These are phyloP conservation scores for Alternaria postmessia DNA, from an alignment of 2,329 filamentous ascomycete species.

Conservation along the genomic window DNA sequence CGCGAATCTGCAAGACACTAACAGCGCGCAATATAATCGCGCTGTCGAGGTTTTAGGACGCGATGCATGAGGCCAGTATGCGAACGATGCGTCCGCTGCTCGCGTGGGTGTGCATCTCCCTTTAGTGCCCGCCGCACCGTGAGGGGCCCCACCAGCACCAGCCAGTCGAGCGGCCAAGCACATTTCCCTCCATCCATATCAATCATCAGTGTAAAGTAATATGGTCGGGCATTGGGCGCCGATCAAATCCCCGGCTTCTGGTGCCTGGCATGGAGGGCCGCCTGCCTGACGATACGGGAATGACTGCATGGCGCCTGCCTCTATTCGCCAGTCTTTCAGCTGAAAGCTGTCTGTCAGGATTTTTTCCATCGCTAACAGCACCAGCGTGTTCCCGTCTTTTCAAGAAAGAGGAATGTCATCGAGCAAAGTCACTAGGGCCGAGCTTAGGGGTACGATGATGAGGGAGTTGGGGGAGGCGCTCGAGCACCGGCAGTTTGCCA, in stretches of 20 bases:
- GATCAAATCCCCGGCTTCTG: constrained; percentile 27
- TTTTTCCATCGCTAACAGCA: constrained; percentile 5
- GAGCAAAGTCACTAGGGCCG: background rate
- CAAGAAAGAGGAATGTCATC: constrained; percentile 4
- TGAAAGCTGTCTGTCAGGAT: constrained; percentile 8
- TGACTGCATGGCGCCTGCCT: constrained; percentile 35
- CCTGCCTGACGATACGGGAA: constrained; percentile 16
- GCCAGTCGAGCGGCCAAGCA: constrained; percentile 30
- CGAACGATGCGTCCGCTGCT: constrained; percentile 27
- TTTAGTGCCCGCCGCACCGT: constrained; percentile 25
- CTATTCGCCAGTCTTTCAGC: constrained; percentile 18
- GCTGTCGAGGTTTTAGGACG: constrained; percentile 12
- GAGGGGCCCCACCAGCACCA: constrained; percentile 21
- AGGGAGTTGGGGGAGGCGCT: constrained; percentile 16
- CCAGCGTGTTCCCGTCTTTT: constrained; percentile 1
- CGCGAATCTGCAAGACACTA: constrained; percentile 16
- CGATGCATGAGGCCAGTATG: constrained; percentile 18
- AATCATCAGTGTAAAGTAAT: constrained; percentile 25
- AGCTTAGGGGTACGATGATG: background rate
- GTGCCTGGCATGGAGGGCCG: constrained; percentile 30
- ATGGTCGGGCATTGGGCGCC: constrained; percentile 38
- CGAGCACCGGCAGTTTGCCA: constrained; percentile 22
- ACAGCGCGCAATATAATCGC: constrained; percentile 8
- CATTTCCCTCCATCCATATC: constrained; percentile 23
- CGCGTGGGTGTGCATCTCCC: constrained; percentile 27